These are phyloP conservation scores for Globisporangium uncinulatum DNA, from an alignment of 352 stramenopile species.

Conservation along the genomic window DNA sequence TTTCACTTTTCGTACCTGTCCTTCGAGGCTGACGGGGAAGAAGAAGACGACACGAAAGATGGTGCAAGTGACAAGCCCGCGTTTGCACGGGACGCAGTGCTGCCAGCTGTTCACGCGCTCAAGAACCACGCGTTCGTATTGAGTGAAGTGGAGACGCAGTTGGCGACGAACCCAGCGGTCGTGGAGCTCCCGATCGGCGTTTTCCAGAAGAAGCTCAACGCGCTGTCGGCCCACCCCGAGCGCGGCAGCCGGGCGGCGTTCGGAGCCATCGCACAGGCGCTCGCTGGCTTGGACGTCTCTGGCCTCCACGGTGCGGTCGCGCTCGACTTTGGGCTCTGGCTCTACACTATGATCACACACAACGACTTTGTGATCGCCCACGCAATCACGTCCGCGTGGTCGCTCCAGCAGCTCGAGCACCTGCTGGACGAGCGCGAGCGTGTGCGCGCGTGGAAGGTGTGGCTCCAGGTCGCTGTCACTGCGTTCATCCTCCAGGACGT, in stretches of 20 bases:
- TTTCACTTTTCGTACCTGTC: slow-evolving; percentile 29
- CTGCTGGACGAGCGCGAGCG: slow-evolving; percentile 16
- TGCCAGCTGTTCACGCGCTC: slow-evolving; percentile 7
- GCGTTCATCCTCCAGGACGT: slow-evolving; percentile 23
- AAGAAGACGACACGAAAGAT: not conserved
- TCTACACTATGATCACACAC: slow-evolving; percentile 21
- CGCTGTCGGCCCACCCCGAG: slow-evolving; percentile 17
- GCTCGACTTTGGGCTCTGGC: slow-evolving; percentile 25
- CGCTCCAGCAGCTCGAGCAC: slow-evolving; percentile 29
- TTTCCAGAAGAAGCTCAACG: slow-evolving; percentile 20
- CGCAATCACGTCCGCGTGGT: slow-evolving; percentile 28
- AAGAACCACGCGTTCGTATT: slow-evolving; percentile 14
- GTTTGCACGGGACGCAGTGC: slow-evolving; percentile 16
- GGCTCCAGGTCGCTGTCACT: slow-evolving; percentile 23
- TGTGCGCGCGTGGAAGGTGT: slow-evolving; percentile 26
- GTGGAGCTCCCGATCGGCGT: slow-evolving; percentile 4
- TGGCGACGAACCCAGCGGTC: slow-evolving; percentile 2
- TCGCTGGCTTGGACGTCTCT: slow-evolving; percentile 21
- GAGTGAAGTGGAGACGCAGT: slow-evolving; percentile 5
- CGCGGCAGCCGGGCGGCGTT: slow-evolving; percentile 15
- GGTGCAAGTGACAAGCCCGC: not conserved
- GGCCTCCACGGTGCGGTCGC: slow-evolving; percentile 18
- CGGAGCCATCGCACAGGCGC: slow-evolving; percentile 4
- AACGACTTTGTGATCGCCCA: slow-evolving; percentile 36
- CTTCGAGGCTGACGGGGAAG: slow-evolving; percentile 15